A percentile compares a stretch with the other conserved stretches of the same genome.
phyloP scores from a whole-genome alignment of 2,329 filamentous ascomycete genomes.

The Cladophialophora immunda region DNA sequence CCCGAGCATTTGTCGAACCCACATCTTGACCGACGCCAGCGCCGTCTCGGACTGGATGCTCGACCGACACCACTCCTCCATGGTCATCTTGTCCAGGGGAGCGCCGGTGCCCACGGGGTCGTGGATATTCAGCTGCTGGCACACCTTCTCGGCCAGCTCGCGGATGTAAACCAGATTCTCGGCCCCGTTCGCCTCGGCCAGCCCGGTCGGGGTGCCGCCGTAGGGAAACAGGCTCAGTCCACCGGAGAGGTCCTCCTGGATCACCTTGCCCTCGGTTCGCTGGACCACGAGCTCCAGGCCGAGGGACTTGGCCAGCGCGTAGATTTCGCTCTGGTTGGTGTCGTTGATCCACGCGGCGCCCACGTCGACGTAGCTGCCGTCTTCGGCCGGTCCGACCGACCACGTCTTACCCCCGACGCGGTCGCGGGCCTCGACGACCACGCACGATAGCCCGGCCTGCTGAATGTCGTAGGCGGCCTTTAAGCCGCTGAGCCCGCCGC shows the following conservation, averaged over 20 bases:
- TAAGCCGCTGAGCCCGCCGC: constrained; percentile 51
- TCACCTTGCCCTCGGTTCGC: constrained; percentile 50
- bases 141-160: constrained; percentile 48
- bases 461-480: constrained; percentile 45
- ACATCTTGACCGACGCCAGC: constrained; percentile 52
- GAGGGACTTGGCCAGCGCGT: constrained; percentile 45
- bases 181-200: not conserved
- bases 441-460: constrained; percentile 44
- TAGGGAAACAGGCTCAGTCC: too few relatives aligned
- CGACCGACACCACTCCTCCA: constrained; percentile 18
- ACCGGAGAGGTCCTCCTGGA: not conserved
- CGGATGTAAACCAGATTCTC: constrained; percentile 48
- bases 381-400: constrained; percentile 34
- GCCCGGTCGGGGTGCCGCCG: not conserved
- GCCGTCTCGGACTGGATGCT: constrained; percentile 11
- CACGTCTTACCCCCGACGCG: constrained; percentile 54
- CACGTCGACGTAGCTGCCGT: constrained; percentile 53
- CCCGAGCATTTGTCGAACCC: constrained; percentile 61
- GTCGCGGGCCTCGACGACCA: constrained; percentile 52
- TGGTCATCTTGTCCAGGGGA: constrained; percentile 1
- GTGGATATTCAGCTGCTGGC: constrained; percentile 43
- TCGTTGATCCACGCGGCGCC: constrained; percentile 69
- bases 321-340: constrained; percentile 58
- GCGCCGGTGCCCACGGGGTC: not conserved
- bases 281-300: constrained; percentile 54